These are phyloP conservation scores for Saturnispora halmiae DNA, from an alignment of 805 yeast species.

Conservation along the genomic window DNA sequence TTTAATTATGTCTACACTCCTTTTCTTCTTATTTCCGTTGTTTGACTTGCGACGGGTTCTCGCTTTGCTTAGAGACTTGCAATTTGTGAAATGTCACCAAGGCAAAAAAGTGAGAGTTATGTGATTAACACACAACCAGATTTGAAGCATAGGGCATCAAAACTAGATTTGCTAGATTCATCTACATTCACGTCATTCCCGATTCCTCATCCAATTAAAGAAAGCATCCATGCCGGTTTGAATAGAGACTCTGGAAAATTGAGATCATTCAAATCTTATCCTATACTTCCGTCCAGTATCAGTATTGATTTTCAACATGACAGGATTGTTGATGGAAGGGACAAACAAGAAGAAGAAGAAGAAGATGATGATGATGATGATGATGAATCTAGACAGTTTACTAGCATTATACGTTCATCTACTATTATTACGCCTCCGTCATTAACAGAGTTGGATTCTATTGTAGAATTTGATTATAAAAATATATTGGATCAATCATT, in stretches of 20 bases:
- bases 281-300: neutral
- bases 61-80: too few species aligned
- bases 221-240: neutral
- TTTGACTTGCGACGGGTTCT: too few species aligned
- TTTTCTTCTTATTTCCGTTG: neutral
- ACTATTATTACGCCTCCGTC: conserved; percentile 14
- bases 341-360: neutral
- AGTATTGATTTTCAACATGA: neutral
- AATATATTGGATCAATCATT: conserved; percentile 16
- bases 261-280: neutral
- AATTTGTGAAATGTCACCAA: too few species aligned
- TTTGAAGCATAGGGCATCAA: conserved; percentile 26
- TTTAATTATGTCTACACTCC: neutral
- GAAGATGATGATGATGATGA: neutral
- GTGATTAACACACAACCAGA: too few species aligned
- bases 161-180: conserved; percentile 40
- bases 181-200: conserved; percentile 43
- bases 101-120: too few species aligned
- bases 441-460: conserved; percentile 14
- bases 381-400: neutral
- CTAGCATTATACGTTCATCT: neutral
- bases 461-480: neutral
- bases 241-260: neutral
- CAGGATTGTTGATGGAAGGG: neutral
- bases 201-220: conserved; percentile 37